These are phyloP conservation scores for Phialocephala sp. DNA, from an alignment of 2,329 filamentous ascomycete species.

Conservation along the genomic window DNA sequence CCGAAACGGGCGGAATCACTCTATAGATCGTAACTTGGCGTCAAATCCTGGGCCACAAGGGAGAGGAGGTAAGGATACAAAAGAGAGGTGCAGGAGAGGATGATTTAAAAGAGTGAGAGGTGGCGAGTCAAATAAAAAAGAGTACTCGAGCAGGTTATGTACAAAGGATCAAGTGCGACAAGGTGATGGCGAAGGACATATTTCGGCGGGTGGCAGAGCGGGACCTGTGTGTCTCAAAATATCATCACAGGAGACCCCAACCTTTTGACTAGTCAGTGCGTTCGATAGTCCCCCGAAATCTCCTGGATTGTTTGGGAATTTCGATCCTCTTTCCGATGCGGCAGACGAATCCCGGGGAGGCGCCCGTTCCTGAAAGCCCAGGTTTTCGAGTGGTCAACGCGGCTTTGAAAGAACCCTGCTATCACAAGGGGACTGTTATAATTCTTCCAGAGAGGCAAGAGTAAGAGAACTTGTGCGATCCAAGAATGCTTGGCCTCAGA, in stretches of 20 bases:
- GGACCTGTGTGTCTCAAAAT: constrained; percentile 8
- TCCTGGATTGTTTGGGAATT: background rate
- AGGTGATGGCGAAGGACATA: background rate
- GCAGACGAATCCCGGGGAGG: background rate
- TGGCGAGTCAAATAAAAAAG: constrained; percentile 1
- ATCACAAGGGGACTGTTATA: background rate
- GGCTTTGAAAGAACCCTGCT: background rate
- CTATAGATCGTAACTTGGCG: background rate
- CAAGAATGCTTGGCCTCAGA: constrained; percentile 11
- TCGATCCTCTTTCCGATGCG: background rate
- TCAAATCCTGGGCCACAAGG: background rate
- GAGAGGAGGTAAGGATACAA: background rate
- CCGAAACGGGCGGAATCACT: background rate
- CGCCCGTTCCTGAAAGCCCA: background rate
- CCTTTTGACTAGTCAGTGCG: background rate
- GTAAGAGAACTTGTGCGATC: constrained; percentile 17
- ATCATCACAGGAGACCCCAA: constrained; percentile 5
- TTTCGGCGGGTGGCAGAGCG: background rate
- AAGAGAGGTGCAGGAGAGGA: background rate
- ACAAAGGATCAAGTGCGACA: constrained; percentile 5
- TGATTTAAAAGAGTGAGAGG: background rate
- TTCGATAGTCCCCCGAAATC: background rate
- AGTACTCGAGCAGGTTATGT: constrained; percentile 1
- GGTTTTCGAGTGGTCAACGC: background rate
- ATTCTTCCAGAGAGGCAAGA: constrained; percentile 5